Conservation (phyloP, 2,329 filamentous ascomycete species). For the Exophiala sp. region DNA sequence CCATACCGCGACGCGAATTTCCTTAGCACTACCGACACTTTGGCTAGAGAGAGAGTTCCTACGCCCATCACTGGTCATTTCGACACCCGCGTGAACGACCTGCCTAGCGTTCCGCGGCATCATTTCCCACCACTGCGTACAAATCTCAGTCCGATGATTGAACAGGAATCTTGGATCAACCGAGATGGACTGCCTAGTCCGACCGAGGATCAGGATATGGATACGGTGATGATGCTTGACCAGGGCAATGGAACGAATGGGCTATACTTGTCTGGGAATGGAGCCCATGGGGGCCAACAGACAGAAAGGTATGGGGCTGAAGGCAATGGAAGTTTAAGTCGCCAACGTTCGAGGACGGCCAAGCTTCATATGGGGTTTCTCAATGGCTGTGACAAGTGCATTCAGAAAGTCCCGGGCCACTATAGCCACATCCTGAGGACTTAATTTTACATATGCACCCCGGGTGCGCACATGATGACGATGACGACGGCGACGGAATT, state of each 20-base stretch:
- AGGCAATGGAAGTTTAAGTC: conserved; percentile 14
- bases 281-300: neutral
- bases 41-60: conserved; percentile 23
- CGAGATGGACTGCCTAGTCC: conserved; percentile 25
- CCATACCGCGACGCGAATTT: conserved; percentile 17
- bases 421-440: conserved; percentile 67
- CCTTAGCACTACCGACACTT: conserved; percentile 11
- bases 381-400: conserved; percentile 72
- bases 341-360: conserved; percentile 17
- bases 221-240: conserved; percentile 22
- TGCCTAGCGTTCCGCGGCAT: conserved; percentile 21
- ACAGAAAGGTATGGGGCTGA: conserved; percentile 5
- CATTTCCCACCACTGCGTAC: conserved; percentile 24
- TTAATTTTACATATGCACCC: conserved; percentile 9
- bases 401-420: conserved; percentile 66
- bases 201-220: conserved; percentile 22
- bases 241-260: conserved; percentile 9
- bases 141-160: conserved; percentile 27
- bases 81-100: conserved; percentile 19
- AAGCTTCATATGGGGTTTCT: conserved; percentile 73
- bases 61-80: conserved; percentile 27
- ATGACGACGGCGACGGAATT: neutral
- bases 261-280: conserved; percentile 6
- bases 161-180: conserved; percentile 27
- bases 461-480: neutral